These are phyloP conservation scores for Coemansia sp. DNA, from an alignment of 192 early-diverging fungal genomes.

Conservation along the genomic window DNA sequence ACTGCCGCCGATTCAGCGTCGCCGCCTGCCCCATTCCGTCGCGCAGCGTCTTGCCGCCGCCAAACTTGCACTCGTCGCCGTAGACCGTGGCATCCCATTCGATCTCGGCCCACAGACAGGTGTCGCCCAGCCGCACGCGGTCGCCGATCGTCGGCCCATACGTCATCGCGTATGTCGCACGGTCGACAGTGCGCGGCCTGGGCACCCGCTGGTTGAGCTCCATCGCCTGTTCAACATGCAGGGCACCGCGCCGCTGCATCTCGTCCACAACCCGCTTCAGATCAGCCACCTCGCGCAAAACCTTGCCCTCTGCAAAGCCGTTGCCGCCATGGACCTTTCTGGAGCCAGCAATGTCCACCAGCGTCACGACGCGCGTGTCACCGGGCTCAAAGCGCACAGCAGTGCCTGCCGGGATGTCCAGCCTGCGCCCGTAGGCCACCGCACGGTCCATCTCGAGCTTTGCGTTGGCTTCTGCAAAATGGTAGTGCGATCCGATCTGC, in stretches of 20 bases:
- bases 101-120: constrained; percentile 78
- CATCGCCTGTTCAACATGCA: constrained; percentile 62
- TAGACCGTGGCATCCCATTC: constrained; percentile 89
- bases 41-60: constrained; percentile 90
- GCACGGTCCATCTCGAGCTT: constrained; percentile 79
- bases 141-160: constrained; percentile 96
- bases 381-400: constrained; percentile 97
- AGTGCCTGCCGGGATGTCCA: constrained; percentile 93
- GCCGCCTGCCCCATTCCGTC: constrained; percentile 95
- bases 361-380: constrained; percentile 80
- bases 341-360: constrained; percentile 83
- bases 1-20: constrained; percentile 63
- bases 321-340: constrained; percentile 86
- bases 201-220: constrained; percentile 51
- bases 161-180: constrained; percentile 82
- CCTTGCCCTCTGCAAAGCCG: constrained; percentile 71
- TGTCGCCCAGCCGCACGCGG: constrained; percentile 84
- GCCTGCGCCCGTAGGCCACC: constrained; percentile 79
- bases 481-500: constrained; percentile 95
- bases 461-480: constrained; percentile 93
- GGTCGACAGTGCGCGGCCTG: constrained; percentile 68
- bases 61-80: constrained; percentile 97
- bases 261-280: constrained; percentile 11
- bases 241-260: constrained; percentile 37
- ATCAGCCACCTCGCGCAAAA: constrained; percentile 51